A percentile compares a stretch with the other conserved stretches of the same genome.
Evolutionary conservation across 495 filamentous ascomycete species (phyloP).

Genomic region (Parathielavia hyrcaniae): DNA sequence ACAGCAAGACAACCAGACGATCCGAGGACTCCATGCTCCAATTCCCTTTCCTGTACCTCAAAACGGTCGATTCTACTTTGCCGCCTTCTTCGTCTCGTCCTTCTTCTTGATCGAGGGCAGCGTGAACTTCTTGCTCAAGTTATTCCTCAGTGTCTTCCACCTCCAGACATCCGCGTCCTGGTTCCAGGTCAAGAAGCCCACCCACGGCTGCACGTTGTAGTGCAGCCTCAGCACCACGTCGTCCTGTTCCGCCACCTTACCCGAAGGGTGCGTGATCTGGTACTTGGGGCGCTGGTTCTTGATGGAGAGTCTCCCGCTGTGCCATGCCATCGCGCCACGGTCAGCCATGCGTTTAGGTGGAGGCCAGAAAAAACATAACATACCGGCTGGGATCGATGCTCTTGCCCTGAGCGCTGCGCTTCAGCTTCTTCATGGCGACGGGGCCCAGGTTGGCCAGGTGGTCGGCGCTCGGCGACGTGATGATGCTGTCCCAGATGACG

Average conservation of each 20-base stretch:
- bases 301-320: conserved; percentile 61
- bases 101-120: conserved; percentile 69
- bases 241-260: conserved; percentile 58
- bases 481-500: conserved; percentile 93
- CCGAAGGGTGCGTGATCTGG: conserved; percentile 80
- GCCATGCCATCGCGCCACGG: neutral
- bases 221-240: conserved; percentile 74
- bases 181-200: conserved; percentile 79
- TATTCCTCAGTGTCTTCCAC: conserved; percentile 57
- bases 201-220: conserved; percentile 98
- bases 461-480: conserved; percentile 60
- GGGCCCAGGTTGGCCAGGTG: conserved; percentile 50
- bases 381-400: conserved; percentile 48
- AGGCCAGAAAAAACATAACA: neutral
- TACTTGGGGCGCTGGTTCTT: conserved; percentile 85
- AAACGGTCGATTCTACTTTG: neutral
- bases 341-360: neutral
- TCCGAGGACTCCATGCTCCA: neutral
- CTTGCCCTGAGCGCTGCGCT: conserved; percentile 47
- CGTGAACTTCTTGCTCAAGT: conserved; percentile 59
- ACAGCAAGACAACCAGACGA: neutral
- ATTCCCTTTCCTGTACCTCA: neutral
- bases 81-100: conserved; percentile 26
- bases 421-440: conserved; percentile 46
- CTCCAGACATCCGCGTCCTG: conserved; percentile 50